A percentile compares a stretch with the other conserved stretches of the same genome.
Conservation (phyloP, 75 land plant genomes). For the Ceratopteris richardii region DNA sequence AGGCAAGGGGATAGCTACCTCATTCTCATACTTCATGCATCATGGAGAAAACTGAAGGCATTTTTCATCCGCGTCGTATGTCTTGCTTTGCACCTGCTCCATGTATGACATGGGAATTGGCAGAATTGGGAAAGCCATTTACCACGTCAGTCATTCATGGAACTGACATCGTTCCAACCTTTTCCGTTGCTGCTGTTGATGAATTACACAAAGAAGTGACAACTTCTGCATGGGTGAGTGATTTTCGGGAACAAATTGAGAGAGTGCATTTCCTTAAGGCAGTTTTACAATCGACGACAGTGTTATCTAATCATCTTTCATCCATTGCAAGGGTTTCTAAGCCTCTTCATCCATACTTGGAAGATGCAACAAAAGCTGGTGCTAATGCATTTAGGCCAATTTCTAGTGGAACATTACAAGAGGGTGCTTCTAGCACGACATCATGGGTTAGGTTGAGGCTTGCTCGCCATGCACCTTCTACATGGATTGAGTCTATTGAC, state of each 20-base stretch:
- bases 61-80: slow-evolving; percentile 58
- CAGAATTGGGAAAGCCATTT: slow-evolving; percentile 79
- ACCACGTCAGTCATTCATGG: slow-evolving; percentile 73
- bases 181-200: slow-evolving; percentile 74
- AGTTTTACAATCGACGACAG: slow-evolving; percentile 78
- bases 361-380: slow-evolving; percentile 2
- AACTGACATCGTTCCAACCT: slow-evolving; percentile 87
- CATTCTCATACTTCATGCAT: no score
- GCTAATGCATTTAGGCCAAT: neutral
- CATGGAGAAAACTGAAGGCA: no score
- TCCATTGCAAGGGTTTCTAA: slow-evolving; percentile 39
- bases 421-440: neutral
- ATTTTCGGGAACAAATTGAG: slow-evolving; percentile 84
- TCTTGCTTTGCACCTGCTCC: no score
- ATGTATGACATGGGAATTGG: slow-evolving; percentile 97
- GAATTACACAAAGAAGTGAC: no score
- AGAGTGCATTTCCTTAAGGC: slow-evolving; percentile 59
- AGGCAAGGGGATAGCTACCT: no score
- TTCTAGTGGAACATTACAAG: slow-evolving; percentile 8
- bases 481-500: slow-evolving; percentile 70
- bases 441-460: neutral
- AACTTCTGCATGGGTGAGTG: slow-evolving; percentile 92
- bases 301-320: slow-evolving; percentile 64
- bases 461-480: slow-evolving; percentile 68
- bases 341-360: slow-evolving; percentile 5